These are phyloP conservation scores for Cephalotrichum gorgonifer DNA, from an alignment of 2,329 filamentous ascomycete species.

Conservation along the genomic window DNA sequence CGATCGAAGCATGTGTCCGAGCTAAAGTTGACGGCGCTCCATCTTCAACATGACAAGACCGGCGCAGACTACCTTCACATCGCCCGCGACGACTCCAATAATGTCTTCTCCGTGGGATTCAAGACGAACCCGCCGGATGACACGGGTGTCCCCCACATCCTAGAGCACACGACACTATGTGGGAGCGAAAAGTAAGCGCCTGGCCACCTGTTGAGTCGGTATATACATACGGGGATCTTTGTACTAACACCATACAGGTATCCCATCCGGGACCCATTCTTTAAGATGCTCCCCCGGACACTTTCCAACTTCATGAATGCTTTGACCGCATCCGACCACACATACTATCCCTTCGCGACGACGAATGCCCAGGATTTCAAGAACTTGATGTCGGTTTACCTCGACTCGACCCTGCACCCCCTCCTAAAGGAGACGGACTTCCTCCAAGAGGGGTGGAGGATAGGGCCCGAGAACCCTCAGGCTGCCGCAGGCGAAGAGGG, in stretches of 20 bases:
- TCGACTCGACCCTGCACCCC: conserved; percentile 87
- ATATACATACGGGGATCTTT: conserved; percentile 1
- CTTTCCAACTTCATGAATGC: conserved; percentile 99
- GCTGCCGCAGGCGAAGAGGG: conserved; percentile 41
- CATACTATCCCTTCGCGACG: conserved; percentile 94
- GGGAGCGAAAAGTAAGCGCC: conserved; percentile 76
- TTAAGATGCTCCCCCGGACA: conserved; percentile 97
- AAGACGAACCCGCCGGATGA: conserved; percentile 97
- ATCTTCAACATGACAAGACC: conserved; percentile 88
- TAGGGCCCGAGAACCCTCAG: conserved; percentile 81
- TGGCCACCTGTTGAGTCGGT: neutral
- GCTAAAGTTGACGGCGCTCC: conserved; percentile 81
- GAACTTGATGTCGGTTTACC: conserved; percentile 92
- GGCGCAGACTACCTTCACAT: conserved; percentile 94
- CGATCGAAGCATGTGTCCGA: conserved; percentile 89
- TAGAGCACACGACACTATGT: conserved; percentile 95
- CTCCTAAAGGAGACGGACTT: conserved; percentile 87
- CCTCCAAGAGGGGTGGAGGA: conserved; percentile 90
- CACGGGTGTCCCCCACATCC: conserved; percentile 90
- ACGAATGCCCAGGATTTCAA: conserved; percentile 93
- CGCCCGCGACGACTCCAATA: conserved; percentile 90
- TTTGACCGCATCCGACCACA: conserved; percentile 92
- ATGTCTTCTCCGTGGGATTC: conserved; percentile 99
- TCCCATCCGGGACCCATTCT: conserved; percentile 97
- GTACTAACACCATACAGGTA: conserved; percentile 48